Conservation (phyloP, 2,329 filamentous ascomycete genomes). For the Epichloe sylvatica region DNA sequence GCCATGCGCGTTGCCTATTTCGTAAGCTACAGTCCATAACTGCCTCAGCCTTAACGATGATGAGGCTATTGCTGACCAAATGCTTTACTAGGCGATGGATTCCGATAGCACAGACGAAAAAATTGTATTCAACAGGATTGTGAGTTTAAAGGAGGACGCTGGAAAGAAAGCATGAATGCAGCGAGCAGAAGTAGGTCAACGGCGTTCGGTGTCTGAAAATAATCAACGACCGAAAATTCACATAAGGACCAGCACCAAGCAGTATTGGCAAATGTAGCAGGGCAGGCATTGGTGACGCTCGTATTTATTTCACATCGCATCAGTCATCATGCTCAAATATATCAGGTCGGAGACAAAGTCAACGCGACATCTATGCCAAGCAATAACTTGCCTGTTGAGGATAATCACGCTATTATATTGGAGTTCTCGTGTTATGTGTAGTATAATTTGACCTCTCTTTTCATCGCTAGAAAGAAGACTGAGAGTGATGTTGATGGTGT, state of each 20-base stretch:
- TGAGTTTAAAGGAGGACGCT: slow-evolving; percentile 79
- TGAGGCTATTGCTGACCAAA: slow-evolving; percentile 3
- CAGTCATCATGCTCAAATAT: neutral
- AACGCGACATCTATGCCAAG: neutral
- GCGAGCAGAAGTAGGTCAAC: neutral
- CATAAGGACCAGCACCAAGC: neutral
- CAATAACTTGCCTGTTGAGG: too few relatives aligned
- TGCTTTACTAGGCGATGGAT: slow-evolving; percentile 47
- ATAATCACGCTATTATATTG: too few relatives aligned
- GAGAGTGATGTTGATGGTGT: too few relatives aligned
- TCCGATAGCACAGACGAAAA: slow-evolving; percentile 61
- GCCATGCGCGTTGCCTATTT: slow-evolving; percentile 82
- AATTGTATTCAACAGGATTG: slow-evolving; percentile 80
- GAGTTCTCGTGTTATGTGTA: too few relatives aligned
- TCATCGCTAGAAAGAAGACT: too few relatives aligned
- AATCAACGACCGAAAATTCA: neutral
- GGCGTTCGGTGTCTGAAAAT: neutral
- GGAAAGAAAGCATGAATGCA: slow-evolving; percentile 35
- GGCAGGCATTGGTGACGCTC: neutral
- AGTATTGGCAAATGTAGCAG: neutral
- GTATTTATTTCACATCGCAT: neutral
- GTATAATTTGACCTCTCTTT: too few relatives aligned
- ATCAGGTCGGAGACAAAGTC: neutral
- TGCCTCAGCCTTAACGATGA: neutral
- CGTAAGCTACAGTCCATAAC: slow-evolving; percentile 24